Evolutionary conservation across 2,329 filamentous ascomycete genomes (phyloP), one percentile per base, ranked within the genome.

Genomic region (Pseudogymnoascus destructans): DNA sequence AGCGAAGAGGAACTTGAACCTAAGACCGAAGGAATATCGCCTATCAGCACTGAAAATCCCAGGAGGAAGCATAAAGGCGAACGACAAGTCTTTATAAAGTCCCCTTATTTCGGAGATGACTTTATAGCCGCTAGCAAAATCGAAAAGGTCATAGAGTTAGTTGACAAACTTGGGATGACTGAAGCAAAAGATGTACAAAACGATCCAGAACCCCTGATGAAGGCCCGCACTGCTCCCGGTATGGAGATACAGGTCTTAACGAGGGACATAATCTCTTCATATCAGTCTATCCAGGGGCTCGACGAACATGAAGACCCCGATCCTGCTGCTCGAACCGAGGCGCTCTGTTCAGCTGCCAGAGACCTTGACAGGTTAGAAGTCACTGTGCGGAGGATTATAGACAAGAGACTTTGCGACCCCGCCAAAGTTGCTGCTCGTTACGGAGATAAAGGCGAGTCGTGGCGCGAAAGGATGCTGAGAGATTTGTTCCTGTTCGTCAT

Each of bases 251-350:
- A 17, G 9, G 42, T 49, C 21, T 27, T 49, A 27, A 49, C 42
- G n/a, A 49, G 23, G 23, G 27, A 5, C 23, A 49, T 49, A 17
- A 49, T 49, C n/a, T 49, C 42, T 27, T 49, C 42, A 17, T 49
- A 49, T 17, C n/a, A 49, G 23, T 49, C 42, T 5, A 49, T 49
- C 13, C 52, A 55, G 30, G 27, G 27, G 2, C 30, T 55, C 5
- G 52, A 55, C 15, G 33, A 55, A n/a, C 52, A 55, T 35, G 30
- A 33, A 23, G 21, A 55, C 17, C 52, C 33, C 10, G 52, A 55
- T 3, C 42, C 42, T 27, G 42, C 23, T 49, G 42, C 42, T 27
- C 6, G 42, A 49, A 49, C 23, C 13, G 42, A 49, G 42, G 42
- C 42, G 42, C 42, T 49, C 42, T 49, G 42, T 6, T 27, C 42